phyloP scores from a whole-genome alignment of 495 filamentous ascomycete genomes.

The Mytilinidion resinicola region DNA sequence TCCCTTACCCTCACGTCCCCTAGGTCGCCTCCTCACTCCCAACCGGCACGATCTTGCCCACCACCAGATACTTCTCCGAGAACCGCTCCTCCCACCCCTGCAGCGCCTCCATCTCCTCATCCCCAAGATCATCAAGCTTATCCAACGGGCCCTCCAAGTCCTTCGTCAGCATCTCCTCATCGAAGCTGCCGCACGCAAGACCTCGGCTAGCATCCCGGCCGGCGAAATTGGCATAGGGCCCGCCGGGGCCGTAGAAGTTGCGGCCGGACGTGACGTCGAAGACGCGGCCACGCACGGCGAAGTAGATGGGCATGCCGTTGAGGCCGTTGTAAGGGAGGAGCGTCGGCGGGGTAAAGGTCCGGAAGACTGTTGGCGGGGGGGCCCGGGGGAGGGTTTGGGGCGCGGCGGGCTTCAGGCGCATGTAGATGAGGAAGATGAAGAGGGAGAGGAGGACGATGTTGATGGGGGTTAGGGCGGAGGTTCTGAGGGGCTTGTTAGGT shows the following conservation, averaged over 20 bases:
- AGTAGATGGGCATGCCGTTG: slow-evolving; percentile 66
- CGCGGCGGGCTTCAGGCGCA: slow-evolving; percentile 45
- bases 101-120: slow-evolving; percentile 76
- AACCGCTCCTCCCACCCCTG: slow-evolving; percentile 90
- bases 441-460: slow-evolving; percentile 36
- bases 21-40: slow-evolving; percentile 48
- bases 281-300: slow-evolving; percentile 76
- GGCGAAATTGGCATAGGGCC: slow-evolving; percentile 90
- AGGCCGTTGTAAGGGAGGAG: slow-evolving; percentile 83
- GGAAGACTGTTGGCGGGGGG: slow-evolving; percentile 75
- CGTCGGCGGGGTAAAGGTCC: slow-evolving; percentile 80
- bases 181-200: slow-evolving; percentile 86
- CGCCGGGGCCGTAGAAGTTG: slow-evolving; percentile 91
- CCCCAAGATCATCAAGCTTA: slow-evolving; percentile 63
- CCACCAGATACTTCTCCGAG: slow-evolving; percentile 85
- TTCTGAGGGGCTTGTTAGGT: slow-evolving; percentile 18
- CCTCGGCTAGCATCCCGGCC: slow-evolving; percentile 91
- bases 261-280: slow-evolving; percentile 81
- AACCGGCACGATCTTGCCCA: slow-evolving; percentile 80
- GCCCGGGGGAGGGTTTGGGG: slow-evolving; percentile 57
- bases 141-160: slow-evolving; percentile 84
- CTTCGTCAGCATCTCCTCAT: slow-evolving; percentile 93
- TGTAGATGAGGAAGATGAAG: slow-evolving; percentile 45
- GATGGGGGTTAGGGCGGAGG: slow-evolving; percentile 29
- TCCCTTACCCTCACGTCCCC: too few species aligned